Evolutionary conservation across 352 stramenopile species (phyloP).

Genomic region (Blastocystis sp.): DNA sequence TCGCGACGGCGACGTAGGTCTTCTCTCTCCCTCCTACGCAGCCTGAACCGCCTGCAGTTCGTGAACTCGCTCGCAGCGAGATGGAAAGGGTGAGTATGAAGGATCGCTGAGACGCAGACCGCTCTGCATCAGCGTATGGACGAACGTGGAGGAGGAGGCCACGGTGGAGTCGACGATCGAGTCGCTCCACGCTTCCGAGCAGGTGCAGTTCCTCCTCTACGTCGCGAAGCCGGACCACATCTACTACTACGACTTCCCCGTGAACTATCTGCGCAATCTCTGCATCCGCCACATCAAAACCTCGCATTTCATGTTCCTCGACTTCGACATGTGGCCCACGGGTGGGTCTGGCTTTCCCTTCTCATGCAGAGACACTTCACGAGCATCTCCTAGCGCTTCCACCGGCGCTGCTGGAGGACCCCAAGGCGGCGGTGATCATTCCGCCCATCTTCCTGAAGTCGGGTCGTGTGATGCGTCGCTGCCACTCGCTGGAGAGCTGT

Average conservation of each 20-base stretch:
- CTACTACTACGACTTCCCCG: conserved; percentile 37
- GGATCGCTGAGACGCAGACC: not conserved
- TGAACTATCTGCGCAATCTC: conserved; percentile 45
- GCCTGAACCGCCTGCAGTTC: conserved; percentile 10
- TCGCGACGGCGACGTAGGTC: conserved; percentile 3
- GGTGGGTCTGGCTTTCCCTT: not conserved
- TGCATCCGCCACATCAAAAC: conserved; percentile 51
- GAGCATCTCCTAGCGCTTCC: not conserved
- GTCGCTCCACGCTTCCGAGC: not conserved
- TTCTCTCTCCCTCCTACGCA: not conserved
- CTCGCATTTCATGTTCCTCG: conserved; percentile 37
- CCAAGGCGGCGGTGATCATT: not conserved
- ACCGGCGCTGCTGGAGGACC: not conserved
- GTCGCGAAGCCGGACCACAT: not conserved
- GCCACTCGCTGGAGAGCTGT: not conserved
- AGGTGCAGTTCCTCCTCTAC: not conserved
- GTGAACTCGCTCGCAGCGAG: not conserved
- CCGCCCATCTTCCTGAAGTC: conserved; percentile 15
- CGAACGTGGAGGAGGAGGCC: not conserved
- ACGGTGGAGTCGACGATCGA: not conserved
- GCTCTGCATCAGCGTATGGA: conserved; percentile 17
- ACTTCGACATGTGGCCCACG: conserved; percentile 55
- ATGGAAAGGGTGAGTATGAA: not conserved
- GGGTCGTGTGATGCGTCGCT: not conserved
- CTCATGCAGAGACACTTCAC: not conserved